These are phyloP conservation scores for Talaromyces proteolyticus DNA, from an alignment of 495 filamentous ascomycete genomes.

Conservation along the genomic window DNA sequence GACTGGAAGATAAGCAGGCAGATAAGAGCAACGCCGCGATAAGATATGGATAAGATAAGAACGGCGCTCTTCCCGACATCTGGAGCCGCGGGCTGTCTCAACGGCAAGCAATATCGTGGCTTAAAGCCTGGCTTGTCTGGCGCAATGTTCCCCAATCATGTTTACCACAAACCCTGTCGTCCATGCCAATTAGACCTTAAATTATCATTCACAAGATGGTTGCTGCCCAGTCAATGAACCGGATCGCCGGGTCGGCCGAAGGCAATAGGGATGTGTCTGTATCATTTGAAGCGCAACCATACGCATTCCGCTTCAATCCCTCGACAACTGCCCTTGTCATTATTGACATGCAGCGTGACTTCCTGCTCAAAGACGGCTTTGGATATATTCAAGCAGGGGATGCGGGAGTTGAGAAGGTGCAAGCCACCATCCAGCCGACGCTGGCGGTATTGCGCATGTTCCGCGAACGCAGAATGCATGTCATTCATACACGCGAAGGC, in stretches of 20 bases:
- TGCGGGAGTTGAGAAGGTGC: conserved; percentile 18
- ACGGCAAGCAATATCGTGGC: too few relatives aligned
- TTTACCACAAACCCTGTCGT: neutral
- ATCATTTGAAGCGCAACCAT: conserved; percentile 26
- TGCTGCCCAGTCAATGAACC: conserved; percentile 8
- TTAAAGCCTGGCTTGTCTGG: too few relatives aligned
- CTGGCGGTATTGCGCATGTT: conserved; percentile 38
- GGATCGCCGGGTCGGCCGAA: neutral
- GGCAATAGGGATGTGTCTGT: neutral
- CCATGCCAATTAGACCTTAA: neutral
- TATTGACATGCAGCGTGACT: conserved; percentile 54
- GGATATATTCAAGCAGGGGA: conserved; percentile 17
- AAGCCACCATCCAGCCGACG: conserved; percentile 33
- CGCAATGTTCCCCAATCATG: neutral
- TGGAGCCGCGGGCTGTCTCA: too few relatives aligned
- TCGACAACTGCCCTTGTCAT: conserved; percentile 44
- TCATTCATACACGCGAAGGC: conserved; percentile 51
- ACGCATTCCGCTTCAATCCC: conserved; percentile 31
- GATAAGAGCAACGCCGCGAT: neutral
- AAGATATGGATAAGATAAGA: neutral
- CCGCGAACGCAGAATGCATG: conserved; percentile 36
- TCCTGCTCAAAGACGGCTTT: conserved; percentile 15
- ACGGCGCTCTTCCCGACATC: too few relatives aligned
- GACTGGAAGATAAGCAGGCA: too few relatives aligned
- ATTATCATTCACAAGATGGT: conserved; percentile 9